phyloP scores from a whole-genome alignment of 768 basidiomycete genomes.

The Cystoderma amianthinum region DNA sequence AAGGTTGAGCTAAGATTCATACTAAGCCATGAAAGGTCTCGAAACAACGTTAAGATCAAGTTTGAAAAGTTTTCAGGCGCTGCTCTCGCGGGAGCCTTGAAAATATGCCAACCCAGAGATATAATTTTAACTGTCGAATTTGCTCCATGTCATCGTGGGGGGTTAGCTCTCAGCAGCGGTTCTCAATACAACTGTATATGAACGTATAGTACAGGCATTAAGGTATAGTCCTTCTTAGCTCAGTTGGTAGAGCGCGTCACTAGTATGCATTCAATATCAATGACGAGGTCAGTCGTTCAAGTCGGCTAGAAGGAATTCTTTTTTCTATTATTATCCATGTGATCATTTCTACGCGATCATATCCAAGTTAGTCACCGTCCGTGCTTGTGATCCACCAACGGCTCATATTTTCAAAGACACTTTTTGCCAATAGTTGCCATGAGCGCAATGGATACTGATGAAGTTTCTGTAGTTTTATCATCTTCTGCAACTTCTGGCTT shows the following conservation, averaged over 20 bases:
- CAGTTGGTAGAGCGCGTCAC: conserved; percentile 49
- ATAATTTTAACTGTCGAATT: no score
- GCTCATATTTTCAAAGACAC: background rate
- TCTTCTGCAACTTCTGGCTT: conserved; percentile 68
- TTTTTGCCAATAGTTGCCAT: conserved; percentile 13
- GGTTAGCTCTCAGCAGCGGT: no score
- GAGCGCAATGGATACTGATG: conserved; percentile 76
- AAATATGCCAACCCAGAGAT: no score
- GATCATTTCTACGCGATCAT: background rate
- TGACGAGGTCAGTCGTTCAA: conserved; percentile 31
- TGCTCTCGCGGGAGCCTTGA: no score
- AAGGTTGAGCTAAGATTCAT: no score
- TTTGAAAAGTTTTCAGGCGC: no score
- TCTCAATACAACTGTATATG: no score
- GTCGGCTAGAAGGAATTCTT: no score
- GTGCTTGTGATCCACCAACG: background rate
- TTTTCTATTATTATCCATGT: background rate
- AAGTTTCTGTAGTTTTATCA: conserved; percentile 66
- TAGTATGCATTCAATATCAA: conserved; percentile 3
- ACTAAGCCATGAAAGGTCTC: no score
- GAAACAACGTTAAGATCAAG: no score
- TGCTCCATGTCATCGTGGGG: no score
- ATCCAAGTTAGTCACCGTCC: background rate
- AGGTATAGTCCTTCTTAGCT: conserved; percentile 50
- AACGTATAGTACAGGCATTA: no score